These are phyloP conservation scores for Misopates orontium DNA, from an alignment of 257 asterid species.

Conservation along the genomic window DNA sequence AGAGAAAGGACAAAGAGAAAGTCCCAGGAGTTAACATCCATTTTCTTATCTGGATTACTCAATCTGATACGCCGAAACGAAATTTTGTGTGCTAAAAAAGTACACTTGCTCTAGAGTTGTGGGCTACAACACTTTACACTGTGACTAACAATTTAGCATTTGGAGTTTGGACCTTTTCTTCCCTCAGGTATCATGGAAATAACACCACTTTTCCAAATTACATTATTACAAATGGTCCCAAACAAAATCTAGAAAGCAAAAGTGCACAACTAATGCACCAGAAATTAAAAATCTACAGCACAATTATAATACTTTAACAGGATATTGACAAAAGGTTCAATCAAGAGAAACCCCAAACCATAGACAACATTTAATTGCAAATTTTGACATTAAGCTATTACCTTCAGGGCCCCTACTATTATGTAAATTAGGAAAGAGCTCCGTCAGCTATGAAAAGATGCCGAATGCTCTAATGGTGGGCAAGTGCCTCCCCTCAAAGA, in stretches of 20 bases:
- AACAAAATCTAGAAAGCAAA: background rate
- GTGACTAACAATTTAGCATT: background rate
- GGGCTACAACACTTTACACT: slow-evolving; percentile 1
- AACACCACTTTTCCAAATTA: background rate
- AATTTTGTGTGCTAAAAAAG: background rate
- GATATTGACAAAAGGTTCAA: slow-evolving; percentile 7
- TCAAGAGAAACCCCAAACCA: background rate
- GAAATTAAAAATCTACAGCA: background rate
- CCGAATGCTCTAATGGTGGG: background rate
- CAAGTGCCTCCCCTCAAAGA: slow-evolving; percentile 3
- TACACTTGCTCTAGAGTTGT: background rate
- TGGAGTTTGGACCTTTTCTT: slow-evolving; percentile 9
- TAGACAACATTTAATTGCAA: background rate
- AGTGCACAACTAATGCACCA: background rate
- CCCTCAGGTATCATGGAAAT: background rate
- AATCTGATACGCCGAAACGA: background rate
- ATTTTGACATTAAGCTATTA: no score
- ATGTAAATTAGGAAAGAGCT: background rate
- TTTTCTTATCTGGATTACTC: slow-evolving; percentile 3
- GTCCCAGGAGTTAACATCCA: background rate
- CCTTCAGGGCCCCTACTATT: background rate
- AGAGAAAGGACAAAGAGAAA: slow-evolving; percentile 15
- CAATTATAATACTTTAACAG: background rate
- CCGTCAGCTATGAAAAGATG: background rate
- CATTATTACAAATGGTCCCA: background rate